phyloP scores from a whole-genome alignment of 163 green algal genomes.

The Scenedesmus sp. region DNA sequence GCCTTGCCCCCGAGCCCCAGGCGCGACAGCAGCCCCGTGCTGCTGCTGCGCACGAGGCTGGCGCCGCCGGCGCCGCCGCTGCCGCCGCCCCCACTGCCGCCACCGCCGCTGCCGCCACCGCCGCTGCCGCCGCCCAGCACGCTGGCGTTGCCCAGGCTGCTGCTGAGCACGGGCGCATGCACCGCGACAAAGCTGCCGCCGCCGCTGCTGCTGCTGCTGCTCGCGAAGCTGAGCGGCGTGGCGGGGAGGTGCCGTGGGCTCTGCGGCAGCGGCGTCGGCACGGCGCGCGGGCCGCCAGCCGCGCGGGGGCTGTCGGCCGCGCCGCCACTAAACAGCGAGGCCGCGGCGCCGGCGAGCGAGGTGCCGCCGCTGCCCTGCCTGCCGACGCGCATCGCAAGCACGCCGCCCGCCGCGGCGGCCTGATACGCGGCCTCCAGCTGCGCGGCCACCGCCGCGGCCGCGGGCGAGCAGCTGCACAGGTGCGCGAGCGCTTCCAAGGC shows the following conservation, averaged over 20 bases:
- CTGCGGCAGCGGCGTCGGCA: not conserved
- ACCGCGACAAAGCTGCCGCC: not conserved
- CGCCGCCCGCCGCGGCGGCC: not conserved
- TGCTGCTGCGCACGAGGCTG: not conserved
- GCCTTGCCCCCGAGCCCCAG: not conserved
- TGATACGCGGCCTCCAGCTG: slow-evolving; percentile 17
- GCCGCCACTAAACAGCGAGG: too few species aligned
- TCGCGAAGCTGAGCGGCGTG: not conserved
- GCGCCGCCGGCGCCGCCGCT: not conserved
- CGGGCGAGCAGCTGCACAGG: not conserved
- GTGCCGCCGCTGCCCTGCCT: too few species aligned
- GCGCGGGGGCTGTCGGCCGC: too few species aligned
- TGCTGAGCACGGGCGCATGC: not conserved
- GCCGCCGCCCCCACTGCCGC: slow-evolving; percentile 1
- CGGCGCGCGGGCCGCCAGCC: too few species aligned
- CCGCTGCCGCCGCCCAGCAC: too few species aligned
- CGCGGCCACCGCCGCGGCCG: not conserved
- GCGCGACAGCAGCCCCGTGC: slow-evolving; percentile 7
- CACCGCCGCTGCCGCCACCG: not conserved
- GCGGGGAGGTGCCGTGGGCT: not conserved
- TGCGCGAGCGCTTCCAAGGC: slow-evolving; percentile 23
- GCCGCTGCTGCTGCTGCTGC: slow-evolving; percentile 18
- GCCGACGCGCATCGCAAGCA: not conserved
- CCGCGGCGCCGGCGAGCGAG: too few species aligned
- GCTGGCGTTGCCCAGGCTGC: slow-evolving; percentile 18